Conservation (phyloP, 768 basidiomycete species). For the Podaxis mareebaensis region DNA sequence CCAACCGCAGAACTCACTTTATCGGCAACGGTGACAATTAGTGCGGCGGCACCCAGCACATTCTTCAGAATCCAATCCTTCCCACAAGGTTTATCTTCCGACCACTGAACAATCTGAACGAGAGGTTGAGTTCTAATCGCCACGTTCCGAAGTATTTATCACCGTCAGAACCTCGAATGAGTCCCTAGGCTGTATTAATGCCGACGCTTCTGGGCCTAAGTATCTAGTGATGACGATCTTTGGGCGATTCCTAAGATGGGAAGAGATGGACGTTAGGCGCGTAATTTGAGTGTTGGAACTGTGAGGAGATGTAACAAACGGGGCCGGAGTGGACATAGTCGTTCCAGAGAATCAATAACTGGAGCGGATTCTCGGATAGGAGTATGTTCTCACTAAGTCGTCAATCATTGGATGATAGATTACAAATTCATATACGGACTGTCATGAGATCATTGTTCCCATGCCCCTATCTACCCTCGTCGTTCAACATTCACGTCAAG, state of each 20-base stretch:
- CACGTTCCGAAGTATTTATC: not conserved
- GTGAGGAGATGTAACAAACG: constrained; percentile 8
- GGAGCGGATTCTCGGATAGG: not conserved
- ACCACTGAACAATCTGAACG: constrained; percentile 42
- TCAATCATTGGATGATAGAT: not conserved
- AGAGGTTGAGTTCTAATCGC: not conserved
- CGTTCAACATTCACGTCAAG: too few species aligned
- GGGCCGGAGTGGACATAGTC: not conserved
- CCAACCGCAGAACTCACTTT: constrained; percentile 43
- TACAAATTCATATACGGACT: not conserved
- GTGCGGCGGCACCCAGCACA: constrained; percentile 61
- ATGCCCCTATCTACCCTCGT: not conserved
- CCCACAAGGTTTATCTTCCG: constrained; percentile 54
- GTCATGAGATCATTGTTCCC: not conserved
- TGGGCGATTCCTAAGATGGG: constrained; percentile 21
- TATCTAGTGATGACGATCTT: constrained; percentile 61
- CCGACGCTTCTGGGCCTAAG: constrained; percentile 66
- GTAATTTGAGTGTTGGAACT: constrained; percentile 1
- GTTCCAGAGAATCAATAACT: not conserved
- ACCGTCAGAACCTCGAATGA: constrained; percentile 53
- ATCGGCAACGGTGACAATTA: constrained; percentile 68
- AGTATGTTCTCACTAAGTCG: not conserved
- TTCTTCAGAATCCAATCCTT: constrained; percentile 76
- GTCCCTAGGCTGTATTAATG: constrained; percentile 44
- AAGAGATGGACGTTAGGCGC: constrained; percentile 23